Evolutionary conservation across 2,329 filamentous ascomycete genomes (phyloP).

Genomic region (Colletotrichum graminicola): DNA sequence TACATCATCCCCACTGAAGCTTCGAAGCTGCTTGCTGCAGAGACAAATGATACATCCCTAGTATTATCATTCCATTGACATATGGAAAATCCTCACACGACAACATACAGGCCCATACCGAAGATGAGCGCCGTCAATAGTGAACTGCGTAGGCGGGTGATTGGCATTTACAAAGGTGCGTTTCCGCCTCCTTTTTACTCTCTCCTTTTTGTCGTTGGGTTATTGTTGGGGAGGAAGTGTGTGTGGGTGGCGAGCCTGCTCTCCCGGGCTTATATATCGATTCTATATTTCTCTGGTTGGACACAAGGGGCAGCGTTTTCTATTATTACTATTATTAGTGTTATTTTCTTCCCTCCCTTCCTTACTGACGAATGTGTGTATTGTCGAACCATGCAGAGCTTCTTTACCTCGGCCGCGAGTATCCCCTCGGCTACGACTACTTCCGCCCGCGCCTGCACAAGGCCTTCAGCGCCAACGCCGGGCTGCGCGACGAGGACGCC

Average conservation of each 20-base stretch:
- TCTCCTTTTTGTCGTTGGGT: neutral
- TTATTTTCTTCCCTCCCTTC: no score
- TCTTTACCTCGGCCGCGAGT: conserved; percentile 85
- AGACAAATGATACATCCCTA: neutral
- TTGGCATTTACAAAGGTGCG: conserved; percentile 88
- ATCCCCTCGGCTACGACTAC: conserved; percentile 85
- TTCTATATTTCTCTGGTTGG: no score
- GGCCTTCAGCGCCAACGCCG: conserved; percentile 83
- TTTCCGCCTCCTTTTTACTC: neutral
- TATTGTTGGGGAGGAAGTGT: no score
- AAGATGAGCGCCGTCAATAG: conserved; percentile 55
- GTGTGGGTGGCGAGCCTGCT: neutral
- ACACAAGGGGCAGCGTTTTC: no score
- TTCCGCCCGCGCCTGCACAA: conserved; percentile 85
- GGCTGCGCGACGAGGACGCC: conserved; percentile 76
- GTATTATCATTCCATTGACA: neutral
- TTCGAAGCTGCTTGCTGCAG: neutral
- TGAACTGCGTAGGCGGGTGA: conserved; percentile 80
- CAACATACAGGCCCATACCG: neutral
- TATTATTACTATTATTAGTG: no score
- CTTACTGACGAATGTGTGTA: neutral
- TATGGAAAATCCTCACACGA: neutral
- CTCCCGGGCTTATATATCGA: no score
- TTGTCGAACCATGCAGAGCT: conserved; percentile 69
- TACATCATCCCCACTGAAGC: conserved; percentile 31